These are phyloP conservation scores for Quercus engelmannii DNA, from an alignment of 306 rosid genomes.

Conservation along the genomic window DNA sequence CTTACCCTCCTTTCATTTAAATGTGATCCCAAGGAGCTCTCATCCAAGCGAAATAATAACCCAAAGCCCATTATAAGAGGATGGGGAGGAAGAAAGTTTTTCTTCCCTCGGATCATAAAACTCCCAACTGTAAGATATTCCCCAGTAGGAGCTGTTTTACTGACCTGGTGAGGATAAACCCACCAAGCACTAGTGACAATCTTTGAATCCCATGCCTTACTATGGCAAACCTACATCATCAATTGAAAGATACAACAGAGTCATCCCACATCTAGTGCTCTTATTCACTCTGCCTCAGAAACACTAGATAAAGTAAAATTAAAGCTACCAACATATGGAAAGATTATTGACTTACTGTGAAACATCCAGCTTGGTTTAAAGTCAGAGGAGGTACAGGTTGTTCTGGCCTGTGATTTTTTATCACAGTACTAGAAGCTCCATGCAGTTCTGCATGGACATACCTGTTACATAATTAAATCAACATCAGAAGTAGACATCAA, in stretches of 20 bases:
- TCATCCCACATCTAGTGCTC: neutral
- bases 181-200: conserved; percentile 99
- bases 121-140: conserved; percentile 98
- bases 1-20: conserved; percentile 96
- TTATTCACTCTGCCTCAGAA: conserved; percentile 28
- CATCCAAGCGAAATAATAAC: conserved; percentile 91
- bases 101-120: conserved; percentile 96
- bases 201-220: conserved; percentile 99
- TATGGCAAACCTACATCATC: conserved; percentile 81
- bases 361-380: conserved; percentile 93
- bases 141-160: conserved; percentile 99
- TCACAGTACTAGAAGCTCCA: conserved; percentile 91
- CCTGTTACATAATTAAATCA: conserved; percentile 47
- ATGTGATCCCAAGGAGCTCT: conserved; percentile 97
- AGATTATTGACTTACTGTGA: conserved; percentile 57
- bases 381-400: conserved; percentile 93
- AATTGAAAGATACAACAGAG: conserved; percentile 15
- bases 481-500: conserved; percentile 29
- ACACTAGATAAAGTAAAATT: conserved; percentile 17
- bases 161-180: conserved; percentile 96
- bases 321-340: conserved; percentile 10
- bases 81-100: conserved; percentile 93
- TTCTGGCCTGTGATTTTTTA: conserved; percentile 86
- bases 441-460: conserved; percentile 95
- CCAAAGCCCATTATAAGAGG: conserved; percentile 98